Base-by-base conservation (phyloP, 1,139 yeast species). In the Hansenula lynferdii region DNA sequence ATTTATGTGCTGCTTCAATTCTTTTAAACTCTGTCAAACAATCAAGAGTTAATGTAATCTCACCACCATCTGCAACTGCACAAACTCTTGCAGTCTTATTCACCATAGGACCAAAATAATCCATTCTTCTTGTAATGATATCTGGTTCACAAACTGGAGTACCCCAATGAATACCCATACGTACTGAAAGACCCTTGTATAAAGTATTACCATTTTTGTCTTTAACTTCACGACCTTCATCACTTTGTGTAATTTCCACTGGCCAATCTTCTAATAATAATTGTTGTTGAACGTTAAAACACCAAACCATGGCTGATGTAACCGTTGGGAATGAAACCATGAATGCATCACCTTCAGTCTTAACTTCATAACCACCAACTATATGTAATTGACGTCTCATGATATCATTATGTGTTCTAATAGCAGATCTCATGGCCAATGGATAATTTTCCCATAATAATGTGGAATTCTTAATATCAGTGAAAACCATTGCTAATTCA, bases 131-230 rank as follows among this genome's bases (percentile, higher is more conserved):
- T 0, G 98, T 92, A 40, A 90, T 89, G 41, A 92, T 84, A 67
- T 92, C 98, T 6, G 85, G 77, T 58, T 94, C 99, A 54, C 96
- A 87, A 34, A 92, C 97, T 0, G 99, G 98, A 1, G 85, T 72
- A 42, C 99, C 99, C 96, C 97, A 92, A 61, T 92, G 97, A 36
- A 87, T 77, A 44, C 98, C 98, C 97, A 92, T 92, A 55, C 99
- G 77, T 10, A 92, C 99, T 1, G 95, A 84, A 37, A 92, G 65
- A 2, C 99, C 99, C 42, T 95, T 70, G 61, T 82, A 92, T 8
- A 92, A 74, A 1, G 78, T 59, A 31, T 67, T 70, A 1, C 83
- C 85, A 12, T 72, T 60, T 9, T 70, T 70, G 58, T 87, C 96
- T n/a, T 80, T 70, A 4, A 90, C 77, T 50, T 84, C 85, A 49